phyloP scores from a whole-genome alignment of 2,329 filamentous ascomycete species.

The Akanthomyces muscarius region DNA sequence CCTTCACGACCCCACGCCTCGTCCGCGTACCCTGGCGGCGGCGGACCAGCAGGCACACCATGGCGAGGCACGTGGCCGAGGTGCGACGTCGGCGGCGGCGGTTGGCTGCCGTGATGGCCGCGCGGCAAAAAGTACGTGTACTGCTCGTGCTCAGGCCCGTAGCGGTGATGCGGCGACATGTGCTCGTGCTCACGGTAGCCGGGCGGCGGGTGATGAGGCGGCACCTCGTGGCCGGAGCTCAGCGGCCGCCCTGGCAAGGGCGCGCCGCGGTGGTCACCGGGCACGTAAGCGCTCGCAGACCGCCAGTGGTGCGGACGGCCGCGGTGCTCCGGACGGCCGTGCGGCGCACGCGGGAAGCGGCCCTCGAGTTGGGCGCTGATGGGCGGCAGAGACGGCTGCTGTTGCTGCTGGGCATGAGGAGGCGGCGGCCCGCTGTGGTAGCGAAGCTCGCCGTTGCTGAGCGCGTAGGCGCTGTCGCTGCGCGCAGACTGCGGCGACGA shows the following conservation, averaged over 20 bases:
- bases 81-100: not conserved
- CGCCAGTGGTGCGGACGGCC: conserved; percentile 11
- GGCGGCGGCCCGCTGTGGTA: not conserved
- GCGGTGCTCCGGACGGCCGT: not conserved
- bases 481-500: conserved; percentile 10
- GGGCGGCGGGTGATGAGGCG: not conserved
- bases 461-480: conserved; percentile 4
- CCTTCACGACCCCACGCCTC: conserved; percentile 1
- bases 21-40: not conserved
- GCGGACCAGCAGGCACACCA: not conserved
- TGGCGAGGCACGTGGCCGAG: conserved; percentile 3
- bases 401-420: not conserved
- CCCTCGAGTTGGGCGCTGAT: conserved; percentile 23
- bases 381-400: conserved; percentile 22
- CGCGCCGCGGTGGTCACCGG: conserved; percentile 4
- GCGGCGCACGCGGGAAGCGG: not conserved
- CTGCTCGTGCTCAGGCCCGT: conserved; percentile 9
- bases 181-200: conserved; percentile 5
- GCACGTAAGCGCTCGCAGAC: conserved; percentile 9
- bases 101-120: not conserved
- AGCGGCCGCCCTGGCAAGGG: conserved; percentile 1
- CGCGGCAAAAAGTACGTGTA: conserved; percentile 2
- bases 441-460: conserved; percentile 3
- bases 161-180: not conserved
- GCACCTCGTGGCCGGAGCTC: conserved; percentile 6